Evolutionary conservation across 257 asterid species (phyloP), one percentile per base, ranked within the genome.

Genomic region (Solanum bukasovii): DNA sequence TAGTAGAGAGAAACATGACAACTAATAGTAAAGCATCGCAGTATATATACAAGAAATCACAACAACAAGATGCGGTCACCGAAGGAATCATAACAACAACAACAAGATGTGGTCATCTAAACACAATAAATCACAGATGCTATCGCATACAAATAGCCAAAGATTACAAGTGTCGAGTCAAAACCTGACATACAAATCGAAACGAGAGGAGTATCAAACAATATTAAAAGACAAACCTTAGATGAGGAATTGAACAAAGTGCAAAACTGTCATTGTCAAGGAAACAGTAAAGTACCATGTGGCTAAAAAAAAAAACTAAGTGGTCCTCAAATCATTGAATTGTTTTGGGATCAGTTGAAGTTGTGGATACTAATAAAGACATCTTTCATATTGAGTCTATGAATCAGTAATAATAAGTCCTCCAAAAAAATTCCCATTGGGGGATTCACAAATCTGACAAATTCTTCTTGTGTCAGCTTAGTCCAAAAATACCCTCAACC

Each of bases 291-390:
- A 18, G 70, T 65, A 46, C 70, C 68, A 49, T 81, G 85, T 29
- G 70, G 21, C 42, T 4, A 4, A 27, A 27, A 49, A 27, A 49
- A 42, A 25, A 8, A 56, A 38, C 83, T 4, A 79, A 44, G 40
- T 44, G 67, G 67, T 9, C 9, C 85, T 79, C 85, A 46, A 81
- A 46, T 46, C 42, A 81, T 81, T 82, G 40, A 44, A 29, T 16
- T 46, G 65, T 27, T 79, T 18, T 44, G 23, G 85, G 23, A 25
- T 44, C 63, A 14, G 23, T 42, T 78, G 70, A 81, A 81, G 42
- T 18, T 82, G 85, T 49, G 85, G 85, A 46, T 81, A 5, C 85
- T 46, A 81, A 46, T 44, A 81, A 46, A 46, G 68, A 9, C 85
- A 46, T 29, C 65, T 7, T 44, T 78, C 38, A 78, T 78, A 27